Evolutionary conservation across 106 monocot genomes (phyloP).

Genomic region (Dioscorea dumetorum): DNA sequence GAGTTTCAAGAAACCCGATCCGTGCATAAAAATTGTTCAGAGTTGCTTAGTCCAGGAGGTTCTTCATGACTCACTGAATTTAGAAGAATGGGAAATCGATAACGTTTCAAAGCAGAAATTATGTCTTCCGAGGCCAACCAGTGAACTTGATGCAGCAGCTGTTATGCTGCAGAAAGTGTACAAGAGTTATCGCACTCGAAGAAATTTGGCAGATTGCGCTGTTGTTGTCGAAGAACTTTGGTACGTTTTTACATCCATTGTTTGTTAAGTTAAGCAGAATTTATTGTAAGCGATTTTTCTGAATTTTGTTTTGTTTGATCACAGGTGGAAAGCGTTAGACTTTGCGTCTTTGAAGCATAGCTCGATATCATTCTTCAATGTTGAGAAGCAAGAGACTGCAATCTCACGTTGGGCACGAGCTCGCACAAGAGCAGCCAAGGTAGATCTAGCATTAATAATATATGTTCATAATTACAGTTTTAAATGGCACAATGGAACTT

Average conservation of each 20-base stretch:
- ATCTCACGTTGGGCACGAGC: constrained; percentile 74
- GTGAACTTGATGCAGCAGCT: constrained; percentile 63
- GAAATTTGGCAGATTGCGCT: constrained; percentile 88
- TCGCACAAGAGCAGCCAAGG: constrained; percentile 72
- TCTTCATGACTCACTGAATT: neutral
- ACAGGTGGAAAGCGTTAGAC: constrained; percentile 79
- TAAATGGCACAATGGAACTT: no score
- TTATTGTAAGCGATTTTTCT: neutral
- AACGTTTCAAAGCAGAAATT: neutral
- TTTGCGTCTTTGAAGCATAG: constrained; percentile 65
- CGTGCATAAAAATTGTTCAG: neutral
- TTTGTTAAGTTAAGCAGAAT: neutral
- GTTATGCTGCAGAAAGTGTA: constrained; percentile 84
- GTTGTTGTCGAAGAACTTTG: constrained; percentile 82
- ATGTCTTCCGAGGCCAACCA: constrained; percentile 19
- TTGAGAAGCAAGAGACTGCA: constrained; percentile 47
- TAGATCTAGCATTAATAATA: constrained; percentile 2
- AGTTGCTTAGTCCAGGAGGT: neutral
- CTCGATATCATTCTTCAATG: constrained; percentile 66
- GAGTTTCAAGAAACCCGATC: neutral
- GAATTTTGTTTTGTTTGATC: neutral
- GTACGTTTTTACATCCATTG: constrained; percentile 14
- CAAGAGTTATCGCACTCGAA: constrained; percentile 80
- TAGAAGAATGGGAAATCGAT: neutral
- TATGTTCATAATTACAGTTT: no score